Percentiles rank a stretch among this genome's conserved stretches.
Evolutionary conservation across 2,329 filamentous ascomycete genomes (phyloP).

Genomic region (Fusarium newnesense): DNA sequence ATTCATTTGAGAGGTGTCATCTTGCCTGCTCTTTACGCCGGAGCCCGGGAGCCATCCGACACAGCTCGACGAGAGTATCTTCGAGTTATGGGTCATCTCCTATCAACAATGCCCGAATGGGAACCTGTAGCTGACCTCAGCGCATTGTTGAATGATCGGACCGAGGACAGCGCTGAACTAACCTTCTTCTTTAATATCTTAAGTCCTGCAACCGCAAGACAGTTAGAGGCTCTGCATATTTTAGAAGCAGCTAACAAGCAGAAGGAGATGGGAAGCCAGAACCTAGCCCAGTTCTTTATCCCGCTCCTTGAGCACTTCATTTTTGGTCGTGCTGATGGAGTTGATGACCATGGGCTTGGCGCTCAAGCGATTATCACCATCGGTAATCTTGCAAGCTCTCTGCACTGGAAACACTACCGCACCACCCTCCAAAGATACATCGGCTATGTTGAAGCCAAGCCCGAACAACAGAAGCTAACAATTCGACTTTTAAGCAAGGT

Average conservation of each 20-base stretch:
- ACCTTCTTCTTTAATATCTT: slow-evolving; percentile 95
- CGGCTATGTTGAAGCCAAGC: slow-evolving; percentile 81
- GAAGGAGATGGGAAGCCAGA: slow-evolving; percentile 75
- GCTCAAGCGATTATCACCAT: slow-evolving; percentile 88
- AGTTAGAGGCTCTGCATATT: slow-evolving; percentile 83
- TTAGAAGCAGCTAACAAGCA: slow-evolving; percentile 75
- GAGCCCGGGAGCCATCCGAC: slow-evolving; percentile 82
- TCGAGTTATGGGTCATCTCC: slow-evolving; percentile 79
- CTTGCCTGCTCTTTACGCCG: slow-evolving; percentile 79
- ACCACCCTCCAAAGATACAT: slow-evolving; percentile 86
- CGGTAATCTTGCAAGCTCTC: slow-evolving; percentile 74
- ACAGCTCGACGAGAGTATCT: slow-evolving; percentile 86
- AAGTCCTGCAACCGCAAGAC: slow-evolving; percentile 87
- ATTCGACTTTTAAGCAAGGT: slow-evolving; percentile 84
- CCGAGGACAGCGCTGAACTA: slow-evolving; percentile 72
- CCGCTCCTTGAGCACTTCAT: slow-evolving; percentile 95
- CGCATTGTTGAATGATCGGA: slow-evolving; percentile 67
- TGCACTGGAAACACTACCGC: slow-evolving; percentile 93
- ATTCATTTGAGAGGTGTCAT: slow-evolving; percentile 72
- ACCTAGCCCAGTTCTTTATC: slow-evolving; percentile 87
- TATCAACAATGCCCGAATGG: slow-evolving; percentile 77
- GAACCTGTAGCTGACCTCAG: slow-evolving; percentile 78
- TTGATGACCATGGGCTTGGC: slow-evolving; percentile 85
- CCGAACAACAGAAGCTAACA: slow-evolving; percentile 85
- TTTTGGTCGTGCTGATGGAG: slow-evolving; percentile 78